phyloP scores from a whole-genome alignment of 1,284 basidiomycete genomes.

The Ceratobasidium sp. region DNA sequence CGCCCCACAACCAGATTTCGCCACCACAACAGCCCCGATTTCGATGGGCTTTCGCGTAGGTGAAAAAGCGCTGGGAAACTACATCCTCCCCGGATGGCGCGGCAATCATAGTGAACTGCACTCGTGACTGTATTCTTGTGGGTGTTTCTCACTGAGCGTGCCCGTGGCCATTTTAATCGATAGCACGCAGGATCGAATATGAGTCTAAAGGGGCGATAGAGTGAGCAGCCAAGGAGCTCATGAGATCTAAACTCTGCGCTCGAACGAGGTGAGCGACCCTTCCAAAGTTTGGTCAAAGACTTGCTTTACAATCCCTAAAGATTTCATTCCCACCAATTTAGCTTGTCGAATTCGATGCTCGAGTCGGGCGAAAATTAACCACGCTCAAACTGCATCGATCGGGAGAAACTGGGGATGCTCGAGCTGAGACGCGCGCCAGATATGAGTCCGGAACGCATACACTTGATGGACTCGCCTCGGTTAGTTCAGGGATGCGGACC shows the following conservation, averaged over 20 bases:
- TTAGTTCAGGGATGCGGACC: constrained; percentile 12
- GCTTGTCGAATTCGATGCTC: neutral
- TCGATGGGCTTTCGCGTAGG: neutral
- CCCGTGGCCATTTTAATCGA: neutral
- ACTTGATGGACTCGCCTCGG: neutral
- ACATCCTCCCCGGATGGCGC: neutral
- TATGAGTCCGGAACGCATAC: constrained; percentile 7
- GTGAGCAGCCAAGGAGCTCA: neutral
- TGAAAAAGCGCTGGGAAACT: neutral
- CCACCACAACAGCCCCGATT: neutral
- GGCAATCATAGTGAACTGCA: neutral
- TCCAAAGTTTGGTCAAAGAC: neutral
- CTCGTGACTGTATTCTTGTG: neutral
- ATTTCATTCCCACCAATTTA: neutral
- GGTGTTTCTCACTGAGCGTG: neutral
- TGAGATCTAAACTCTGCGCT: neutral
- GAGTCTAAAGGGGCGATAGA: neutral
- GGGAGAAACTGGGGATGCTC: constrained; percentile 1
- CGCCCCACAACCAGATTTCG: neutral
- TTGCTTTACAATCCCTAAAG: neutral
- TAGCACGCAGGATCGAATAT: neutral
- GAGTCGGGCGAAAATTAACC: neutral
- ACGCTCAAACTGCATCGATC: constrained; percentile 14
- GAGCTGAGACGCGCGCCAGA: constrained; percentile 16
- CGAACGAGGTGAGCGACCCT: neutral